Conservation (phyloP, 2,329 filamentous ascomycete genomes). For the Colletotrichum destructivum region DNA sequence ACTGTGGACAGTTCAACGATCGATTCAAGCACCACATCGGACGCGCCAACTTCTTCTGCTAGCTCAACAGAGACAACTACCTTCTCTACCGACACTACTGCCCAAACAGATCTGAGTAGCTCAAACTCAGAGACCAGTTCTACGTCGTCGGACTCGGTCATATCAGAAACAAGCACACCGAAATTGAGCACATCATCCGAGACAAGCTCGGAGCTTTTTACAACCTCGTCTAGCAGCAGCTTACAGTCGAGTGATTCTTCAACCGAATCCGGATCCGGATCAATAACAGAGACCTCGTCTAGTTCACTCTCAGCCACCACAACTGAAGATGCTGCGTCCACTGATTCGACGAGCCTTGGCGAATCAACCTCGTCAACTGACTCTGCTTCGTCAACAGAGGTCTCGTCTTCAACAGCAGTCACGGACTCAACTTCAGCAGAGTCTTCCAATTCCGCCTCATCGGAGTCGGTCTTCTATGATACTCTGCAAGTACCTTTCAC, state of each 20-base stretch:
- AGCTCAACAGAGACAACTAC: too few species aligned
- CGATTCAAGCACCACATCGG: neutral
- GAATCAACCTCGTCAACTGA: neutral
- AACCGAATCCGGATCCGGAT: neutral
- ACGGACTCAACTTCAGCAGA: neutral
- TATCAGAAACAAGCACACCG: neutral
- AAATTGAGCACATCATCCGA: neutral
- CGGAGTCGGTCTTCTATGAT: conserved; percentile 1
- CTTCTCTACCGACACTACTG: too few species aligned
- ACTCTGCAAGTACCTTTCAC: neutral
- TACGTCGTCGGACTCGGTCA: neutral
- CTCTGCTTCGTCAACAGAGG: neutral
- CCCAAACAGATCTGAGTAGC: neutral
- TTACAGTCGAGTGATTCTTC: neutral
- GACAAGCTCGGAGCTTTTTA: neutral
- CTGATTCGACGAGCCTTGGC: neutral
- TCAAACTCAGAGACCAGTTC: neutral
- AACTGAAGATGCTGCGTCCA: neutral
- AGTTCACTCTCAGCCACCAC: neutral
- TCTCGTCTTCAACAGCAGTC: too few species aligned
- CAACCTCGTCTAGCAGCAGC: neutral
- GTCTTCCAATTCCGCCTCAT: neutral
- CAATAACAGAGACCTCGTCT: neutral
- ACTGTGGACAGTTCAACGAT: neutral
- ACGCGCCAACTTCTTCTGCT: neutral